phyloP scores from a whole-genome alignment of 306 rosid genomes.

The Lathyrus tuberosus region DNA sequence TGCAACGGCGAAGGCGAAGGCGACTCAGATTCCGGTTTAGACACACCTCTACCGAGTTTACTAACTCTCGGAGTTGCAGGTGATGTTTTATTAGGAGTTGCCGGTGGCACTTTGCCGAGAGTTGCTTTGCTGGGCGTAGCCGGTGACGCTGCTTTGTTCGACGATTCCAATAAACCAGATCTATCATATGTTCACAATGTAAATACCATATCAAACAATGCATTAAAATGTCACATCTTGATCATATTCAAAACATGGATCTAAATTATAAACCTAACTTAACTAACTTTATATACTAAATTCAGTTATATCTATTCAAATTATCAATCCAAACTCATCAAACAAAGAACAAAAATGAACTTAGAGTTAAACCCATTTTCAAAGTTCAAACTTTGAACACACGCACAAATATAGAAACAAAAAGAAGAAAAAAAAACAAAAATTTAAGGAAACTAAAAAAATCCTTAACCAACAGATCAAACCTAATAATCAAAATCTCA shows the following conservation, averaged over 20 bases:
- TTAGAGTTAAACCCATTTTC: not conserved
- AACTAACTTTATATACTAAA: slow-evolving; percentile 30
- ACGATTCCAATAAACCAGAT: slow-evolving; percentile 70
- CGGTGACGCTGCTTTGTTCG: slow-evolving; percentile 40
- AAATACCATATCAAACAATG: slow-evolving; percentile 30
- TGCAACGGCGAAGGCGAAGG: slow-evolving; percentile 67
- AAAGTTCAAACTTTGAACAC: not conserved
- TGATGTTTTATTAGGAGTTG: slow-evolving; percentile 62
- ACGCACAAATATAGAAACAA: not conserved
- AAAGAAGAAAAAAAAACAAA: slow-evolving; percentile 8
- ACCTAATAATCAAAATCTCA: slow-evolving; percentile 34
- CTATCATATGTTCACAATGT: slow-evolving; percentile 55
- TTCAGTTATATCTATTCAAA: slow-evolving; percentile 17
- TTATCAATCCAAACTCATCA: slow-evolving; percentile 37
- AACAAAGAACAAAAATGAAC: slow-evolving; percentile 11
- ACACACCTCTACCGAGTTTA: slow-evolving; percentile 62
- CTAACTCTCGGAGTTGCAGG: slow-evolving; percentile 83
- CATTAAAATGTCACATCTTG: slow-evolving; percentile 34
- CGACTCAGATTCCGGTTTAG: slow-evolving; percentile 73
- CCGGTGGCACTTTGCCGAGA: slow-evolving; percentile 37
- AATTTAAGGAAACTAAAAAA: slow-evolving; percentile 3
- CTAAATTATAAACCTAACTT: slow-evolving; percentile 39
- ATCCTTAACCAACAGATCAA: slow-evolving; percentile 51
- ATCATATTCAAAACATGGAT: slow-evolving; percentile 43
- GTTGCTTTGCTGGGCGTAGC: slow-evolving; percentile 45